A percentile compares a stretch with the other conserved stretches of the same genome.
Evolutionary conservation across 306 rosid species (phyloP).

Genomic region (Phaseolus lunatus): DNA sequence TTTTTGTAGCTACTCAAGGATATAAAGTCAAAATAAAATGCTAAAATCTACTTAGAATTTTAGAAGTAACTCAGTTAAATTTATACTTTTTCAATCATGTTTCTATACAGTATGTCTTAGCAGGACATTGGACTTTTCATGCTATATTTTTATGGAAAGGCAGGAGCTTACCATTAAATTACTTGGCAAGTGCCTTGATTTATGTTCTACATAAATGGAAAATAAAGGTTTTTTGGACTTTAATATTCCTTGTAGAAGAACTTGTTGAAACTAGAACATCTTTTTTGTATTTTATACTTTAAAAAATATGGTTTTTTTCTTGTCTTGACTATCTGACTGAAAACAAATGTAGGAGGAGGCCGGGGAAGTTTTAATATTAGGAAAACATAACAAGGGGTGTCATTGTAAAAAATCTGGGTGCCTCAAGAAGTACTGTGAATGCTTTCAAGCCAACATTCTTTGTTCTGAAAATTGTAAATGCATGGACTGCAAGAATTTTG

Average conservation of each 20-base stretch:
- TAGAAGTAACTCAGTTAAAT: background rate
- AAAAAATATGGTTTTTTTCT: background rate
- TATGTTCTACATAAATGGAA: slow-evolving; percentile 26
- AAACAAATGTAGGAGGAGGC: slow-evolving; percentile 76
- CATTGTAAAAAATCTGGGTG: slow-evolving; percentile 99
- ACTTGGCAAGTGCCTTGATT: slow-evolving; percentile 14
- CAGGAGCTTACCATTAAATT: slow-evolving; percentile 26
- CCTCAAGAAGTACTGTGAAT: slow-evolving; percentile 96
- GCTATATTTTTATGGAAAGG: slow-evolving; percentile 31
- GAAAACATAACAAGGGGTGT: slow-evolving; percentile 98
- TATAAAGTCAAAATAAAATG: slow-evolving; percentile 21
- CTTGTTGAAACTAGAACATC: background rate
- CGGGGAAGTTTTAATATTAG: slow-evolving; percentile 84
- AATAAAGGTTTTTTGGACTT: slow-evolving; percentile 25
- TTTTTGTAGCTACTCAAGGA: slow-evolving; percentile 2
- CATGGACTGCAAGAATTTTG: slow-evolving; percentile 99
- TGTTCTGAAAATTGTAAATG: slow-evolving; percentile 99
- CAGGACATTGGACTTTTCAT: slow-evolving; percentile 15
- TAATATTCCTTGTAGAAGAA: slow-evolving; percentile 24
- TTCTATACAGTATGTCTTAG: slow-evolving; percentile 1
- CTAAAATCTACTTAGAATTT: slow-evolving; percentile 17
- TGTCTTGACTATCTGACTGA: slow-evolving; percentile 44
- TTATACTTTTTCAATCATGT: background rate
- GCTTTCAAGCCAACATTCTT: slow-evolving; percentile 98
- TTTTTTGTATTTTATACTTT: slow-evolving; percentile 33